Percentiles rank a stretch among this genome's conserved stretches.
Evolutionary conservation across 2,329 filamentous ascomycete genomes (phyloP).

Genomic region (Fusarium hainanense): DNA sequence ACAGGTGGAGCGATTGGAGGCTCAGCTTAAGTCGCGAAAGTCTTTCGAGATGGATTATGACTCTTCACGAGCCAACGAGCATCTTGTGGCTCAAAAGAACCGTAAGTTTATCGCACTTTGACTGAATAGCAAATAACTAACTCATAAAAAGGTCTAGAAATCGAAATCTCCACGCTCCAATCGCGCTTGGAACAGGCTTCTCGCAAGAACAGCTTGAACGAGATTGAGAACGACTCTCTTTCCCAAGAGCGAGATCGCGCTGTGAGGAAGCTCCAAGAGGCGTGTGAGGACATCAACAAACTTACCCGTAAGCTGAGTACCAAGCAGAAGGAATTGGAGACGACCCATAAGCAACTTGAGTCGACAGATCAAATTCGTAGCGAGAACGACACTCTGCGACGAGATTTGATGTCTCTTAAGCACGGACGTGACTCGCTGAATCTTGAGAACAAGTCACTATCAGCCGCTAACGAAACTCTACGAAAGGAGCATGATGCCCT

Average conservation of each 20-base stretch:
- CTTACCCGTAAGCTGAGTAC: slow-evolving; percentile 57
- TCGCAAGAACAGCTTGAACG: slow-evolving; percentile 69
- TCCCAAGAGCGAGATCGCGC: slow-evolving; percentile 73
- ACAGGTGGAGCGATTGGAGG: slow-evolving; percentile 62
- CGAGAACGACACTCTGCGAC: slow-evolving; percentile 54
- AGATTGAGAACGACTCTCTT: slow-evolving; percentile 72
- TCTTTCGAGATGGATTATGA: slow-evolving; percentile 55
- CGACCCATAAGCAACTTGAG: slow-evolving; percentile 56
- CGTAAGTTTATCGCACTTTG: slow-evolving; percentile 56
- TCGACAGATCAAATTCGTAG: slow-evolving; percentile 54
- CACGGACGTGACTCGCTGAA: slow-evolving; percentile 53
- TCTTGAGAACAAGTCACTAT: slow-evolving; percentile 56
- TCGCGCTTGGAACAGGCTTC: slow-evolving; percentile 71
- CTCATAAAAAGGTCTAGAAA: slow-evolving; percentile 62
- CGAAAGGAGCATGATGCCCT: slow-evolving; percentile 52
- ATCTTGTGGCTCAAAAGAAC: slow-evolving; percentile 64
- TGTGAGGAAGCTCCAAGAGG: slow-evolving; percentile 69
- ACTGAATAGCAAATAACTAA: slow-evolving; percentile 2
- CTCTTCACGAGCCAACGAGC: slow-evolving; percentile 58
- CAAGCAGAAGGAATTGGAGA: slow-evolving; percentile 57
- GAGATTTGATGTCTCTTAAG: slow-evolving; percentile 56
- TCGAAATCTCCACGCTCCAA: slow-evolving; percentile 69
- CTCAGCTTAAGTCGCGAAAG: slow-evolving; percentile 60
- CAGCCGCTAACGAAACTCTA: slow-evolving; percentile 54
- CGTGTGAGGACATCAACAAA: slow-evolving; percentile 67